Evolutionary conservation across 2,329 filamentous ascomycete species (phyloP), one percentile per base, ranked within the genome.

Genomic region (Atkinsonella texensis): DNA sequence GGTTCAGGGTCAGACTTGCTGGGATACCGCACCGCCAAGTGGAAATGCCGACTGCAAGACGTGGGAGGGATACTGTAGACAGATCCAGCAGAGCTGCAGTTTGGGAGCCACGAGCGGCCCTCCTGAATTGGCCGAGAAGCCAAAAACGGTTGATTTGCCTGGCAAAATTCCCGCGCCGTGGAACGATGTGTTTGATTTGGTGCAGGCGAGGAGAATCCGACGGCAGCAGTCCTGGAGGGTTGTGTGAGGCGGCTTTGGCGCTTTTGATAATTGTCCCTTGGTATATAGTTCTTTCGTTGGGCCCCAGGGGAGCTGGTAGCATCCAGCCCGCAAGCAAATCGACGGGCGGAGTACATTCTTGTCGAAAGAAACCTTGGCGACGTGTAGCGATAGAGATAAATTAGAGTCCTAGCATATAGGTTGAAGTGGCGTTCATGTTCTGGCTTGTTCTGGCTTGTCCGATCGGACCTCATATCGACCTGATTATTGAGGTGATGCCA

Each of bases 41-140:
- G 84, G 84, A 1, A 66, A 68, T 55, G 66, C 65, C 1, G 77
- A 77, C 56, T 89, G 85, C 66, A 65, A 73, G 46, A 67, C 75
- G 35, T 87, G 80, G 80, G 75, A 80, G 60, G 62, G 66, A 12
- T 84, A 83, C 68, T 89, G 85, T 68, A 63, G 65, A 38, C 64
- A 55, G 2, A 68, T 79, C 49, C 67, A 73, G 58, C 57, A 62
- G 8, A 65, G 61, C 3, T 81, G 78, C 58, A 55, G 62, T n/a
- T 60, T 62, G 1, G 63, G 67, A 1, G 55, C 70, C 52, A 76
- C 70, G 50, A 61, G 62, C 6, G 79, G 79, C 0, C 78, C 78
- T 35, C 74, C 74, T 6, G 60, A 70, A 23, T 65, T 70, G 52
- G 60, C 61, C 33, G 67, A 73, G 32, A 57, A 63, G 53, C 64